phyloP scores from a whole-genome alignment of 805 yeast species.

The Candida boleticola region DNA sequence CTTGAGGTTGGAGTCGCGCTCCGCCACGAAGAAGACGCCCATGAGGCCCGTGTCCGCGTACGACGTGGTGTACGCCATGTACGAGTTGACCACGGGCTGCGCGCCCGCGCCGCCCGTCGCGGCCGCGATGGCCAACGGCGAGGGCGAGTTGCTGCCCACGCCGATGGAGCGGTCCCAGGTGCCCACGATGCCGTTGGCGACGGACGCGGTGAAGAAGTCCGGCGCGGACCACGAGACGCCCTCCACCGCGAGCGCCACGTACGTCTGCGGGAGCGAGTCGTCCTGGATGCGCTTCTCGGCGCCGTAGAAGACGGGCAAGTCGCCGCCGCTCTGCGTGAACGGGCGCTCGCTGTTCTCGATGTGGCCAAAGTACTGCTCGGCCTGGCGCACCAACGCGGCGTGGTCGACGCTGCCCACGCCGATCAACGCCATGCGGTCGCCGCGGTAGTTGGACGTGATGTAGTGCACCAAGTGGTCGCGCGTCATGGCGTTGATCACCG shows the following conservation, averaged over 20 bases:
- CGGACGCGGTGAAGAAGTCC: conserved; percentile 91
- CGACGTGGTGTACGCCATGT: conserved; percentile 94
- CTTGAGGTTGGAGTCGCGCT: conserved; percentile 64
- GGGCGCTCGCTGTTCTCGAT: conserved; percentile 60
- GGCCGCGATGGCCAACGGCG: conserved; percentile 73
- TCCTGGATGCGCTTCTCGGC: conserved; percentile 86
- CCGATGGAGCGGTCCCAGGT: conserved; percentile 96
- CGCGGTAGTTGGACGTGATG: conserved; percentile 83
- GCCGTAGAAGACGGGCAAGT: conserved; percentile 75
- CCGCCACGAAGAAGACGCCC: conserved; percentile 93
- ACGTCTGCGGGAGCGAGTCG: conserved; percentile 79
- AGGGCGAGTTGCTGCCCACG: conserved; percentile 77
- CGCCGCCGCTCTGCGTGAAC: conserved; percentile 71
- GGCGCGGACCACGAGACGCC: conserved; percentile 98
- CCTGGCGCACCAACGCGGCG: conserved; percentile 72
- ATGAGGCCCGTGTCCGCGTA: conserved; percentile 97
- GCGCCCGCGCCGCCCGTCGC: conserved; percentile 56
- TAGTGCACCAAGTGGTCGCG: conserved; percentile 75
- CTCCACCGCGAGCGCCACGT: conserved; percentile 92
- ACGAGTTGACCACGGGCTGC: conserved; percentile 82
- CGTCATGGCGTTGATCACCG: conserved; percentile 77
- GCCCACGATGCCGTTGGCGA: conserved; percentile 95
- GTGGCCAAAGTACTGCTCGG: conserved; percentile 74
- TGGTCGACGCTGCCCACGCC: conserved; percentile 96
- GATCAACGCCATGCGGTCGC: conserved; percentile 97